A percentile compares a stretch with the other conserved stretches of the same genome.
Evolutionary conservation across 192 early-diverging fungal genomes (phyloP).

Genomic region (Backusella psychrophila): DNA sequence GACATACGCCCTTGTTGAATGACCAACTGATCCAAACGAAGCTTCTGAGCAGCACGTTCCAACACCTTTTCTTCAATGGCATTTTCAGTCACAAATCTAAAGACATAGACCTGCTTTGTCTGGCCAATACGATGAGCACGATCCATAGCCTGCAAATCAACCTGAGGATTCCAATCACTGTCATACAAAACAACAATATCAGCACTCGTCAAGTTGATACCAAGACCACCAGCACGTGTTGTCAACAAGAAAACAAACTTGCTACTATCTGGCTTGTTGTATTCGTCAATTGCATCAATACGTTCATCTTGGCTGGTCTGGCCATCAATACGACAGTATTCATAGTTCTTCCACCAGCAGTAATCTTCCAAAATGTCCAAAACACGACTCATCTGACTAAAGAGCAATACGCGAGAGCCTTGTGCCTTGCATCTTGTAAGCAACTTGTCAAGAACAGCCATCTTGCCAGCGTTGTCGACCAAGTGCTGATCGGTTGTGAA

Average conservation of each 20-base stretch:
- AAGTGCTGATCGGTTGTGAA: conserved; percentile 97
- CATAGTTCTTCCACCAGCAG: conserved; percentile 85
- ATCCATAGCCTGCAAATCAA: conserved; percentile 93
- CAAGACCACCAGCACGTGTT: conserved; percentile 95
- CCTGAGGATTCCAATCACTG: conserved; percentile 94
- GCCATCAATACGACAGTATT: conserved; percentile 98
- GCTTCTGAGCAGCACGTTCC: conserved; percentile 95
- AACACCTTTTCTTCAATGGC: conserved; percentile 98
- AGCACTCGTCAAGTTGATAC: conserved; percentile 95
- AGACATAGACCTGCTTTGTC: conserved; percentile 96
- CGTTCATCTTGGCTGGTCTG: conserved; percentile 92
- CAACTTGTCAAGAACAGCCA: conserved; percentile 91
- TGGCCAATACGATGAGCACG: conserved; percentile 99
- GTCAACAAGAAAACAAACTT: conserved; percentile 98
- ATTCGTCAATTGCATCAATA: conserved; percentile 91
- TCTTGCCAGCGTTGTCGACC: conserved; percentile 92
- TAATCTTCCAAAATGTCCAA: conserved; percentile 99
- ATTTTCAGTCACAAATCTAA: conserved; percentile 95
- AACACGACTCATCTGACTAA: conserved; percentile 98
- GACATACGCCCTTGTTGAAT: conserved; percentile 91
- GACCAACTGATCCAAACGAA: conserved; percentile 95
- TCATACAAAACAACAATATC: conserved; percentile 97
- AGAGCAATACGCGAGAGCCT: conserved; percentile 94
- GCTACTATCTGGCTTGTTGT: conserved; percentile 81
- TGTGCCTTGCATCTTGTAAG: conserved; percentile 74